Percentiles rank a stretch among this genome's conserved stretches.
Conservation (phyloP, 2,329 filamentous ascomycete species). For the Didymella arachidicola region DNA sequence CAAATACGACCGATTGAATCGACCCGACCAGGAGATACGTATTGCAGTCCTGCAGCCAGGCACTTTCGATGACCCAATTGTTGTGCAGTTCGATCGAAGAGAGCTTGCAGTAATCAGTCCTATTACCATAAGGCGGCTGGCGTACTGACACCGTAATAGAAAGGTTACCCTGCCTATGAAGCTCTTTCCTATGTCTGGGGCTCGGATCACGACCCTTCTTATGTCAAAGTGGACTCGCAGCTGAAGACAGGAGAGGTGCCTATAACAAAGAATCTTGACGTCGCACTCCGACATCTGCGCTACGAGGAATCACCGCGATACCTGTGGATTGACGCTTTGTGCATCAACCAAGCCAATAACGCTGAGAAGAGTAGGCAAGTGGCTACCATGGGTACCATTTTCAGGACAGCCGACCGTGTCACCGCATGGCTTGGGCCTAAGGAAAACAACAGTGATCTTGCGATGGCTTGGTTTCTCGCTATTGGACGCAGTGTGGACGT, state of each 20-base stretch:
- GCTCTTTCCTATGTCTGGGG: constrained; percentile 2
- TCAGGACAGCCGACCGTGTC: not conserved
- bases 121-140: not conserved
- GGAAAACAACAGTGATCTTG: not conserved
- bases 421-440: not conserved
- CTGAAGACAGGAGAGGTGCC: not conserved
- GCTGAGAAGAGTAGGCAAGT: constrained; percentile 1
- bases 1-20: not conserved
- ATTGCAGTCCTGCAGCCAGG: constrained; percentile 2
- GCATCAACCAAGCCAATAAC: not conserved
- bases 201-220: not conserved
- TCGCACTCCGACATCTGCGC: not conserved
- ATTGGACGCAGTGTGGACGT: not conserved
- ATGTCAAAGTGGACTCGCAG: not conserved
- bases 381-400: not conserved
- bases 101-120: not conserved
- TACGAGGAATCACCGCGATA: not conserved
- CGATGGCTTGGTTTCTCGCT: not conserved
- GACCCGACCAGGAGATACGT: not conserved
- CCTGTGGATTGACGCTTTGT: not conserved
- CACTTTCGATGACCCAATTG: not conserved
- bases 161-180: not conserved
- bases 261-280: not conserved
- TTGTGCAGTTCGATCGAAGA: not conserved
- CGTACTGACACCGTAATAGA: not conserved